Conservation (phyloP, 1,139 yeast genomes). For the Blastobotrys elegans region DNA sequence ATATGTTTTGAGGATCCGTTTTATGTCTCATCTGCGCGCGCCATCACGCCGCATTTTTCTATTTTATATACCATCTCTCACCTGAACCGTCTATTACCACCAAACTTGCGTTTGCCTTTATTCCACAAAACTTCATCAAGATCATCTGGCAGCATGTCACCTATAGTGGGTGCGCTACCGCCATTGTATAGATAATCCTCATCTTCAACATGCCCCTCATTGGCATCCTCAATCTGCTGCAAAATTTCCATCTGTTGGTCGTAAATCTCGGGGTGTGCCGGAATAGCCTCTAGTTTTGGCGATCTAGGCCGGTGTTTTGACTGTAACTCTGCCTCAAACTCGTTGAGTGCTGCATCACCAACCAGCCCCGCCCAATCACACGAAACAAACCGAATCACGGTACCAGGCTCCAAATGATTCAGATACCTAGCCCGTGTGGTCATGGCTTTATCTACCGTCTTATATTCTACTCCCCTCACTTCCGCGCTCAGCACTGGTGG, state of each 20-base stretch:
- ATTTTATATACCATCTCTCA: too few relatives aligned
- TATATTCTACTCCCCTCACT: constrained; percentile 4
- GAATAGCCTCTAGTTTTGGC: constrained; percentile 3
- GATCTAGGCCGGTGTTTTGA: constrained; percentile 10
- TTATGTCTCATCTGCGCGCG: too few relatives aligned
- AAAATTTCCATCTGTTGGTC: constrained; percentile 1
- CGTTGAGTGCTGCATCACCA: constrained; percentile 2
- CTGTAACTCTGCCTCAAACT: constrained; percentile 4
- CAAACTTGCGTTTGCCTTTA: neutral
- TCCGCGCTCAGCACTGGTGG: constrained; percentile 12
- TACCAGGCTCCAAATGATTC: constrained; percentile 15
- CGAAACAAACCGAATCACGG: constrained; percentile 14
- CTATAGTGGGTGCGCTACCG: neutral
- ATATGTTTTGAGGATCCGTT: too few relatives aligned
- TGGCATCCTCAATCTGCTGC: neutral
- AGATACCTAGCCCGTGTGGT: constrained; percentile 14
- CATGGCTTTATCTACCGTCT: constrained; percentile 7
- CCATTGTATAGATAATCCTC: neutral
- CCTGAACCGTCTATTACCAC: neutral
- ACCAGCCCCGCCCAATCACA: constrained; percentile 16
- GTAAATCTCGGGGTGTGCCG: constrained; percentile 8
- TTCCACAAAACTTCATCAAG: neutral
- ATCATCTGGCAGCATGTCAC: neutral
- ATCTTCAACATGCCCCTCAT: neutral
- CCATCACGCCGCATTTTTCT: too few relatives aligned